phyloP scores from a whole-genome alignment of 768 basidiomycete species.

The Ramaria sp. region DNA sequence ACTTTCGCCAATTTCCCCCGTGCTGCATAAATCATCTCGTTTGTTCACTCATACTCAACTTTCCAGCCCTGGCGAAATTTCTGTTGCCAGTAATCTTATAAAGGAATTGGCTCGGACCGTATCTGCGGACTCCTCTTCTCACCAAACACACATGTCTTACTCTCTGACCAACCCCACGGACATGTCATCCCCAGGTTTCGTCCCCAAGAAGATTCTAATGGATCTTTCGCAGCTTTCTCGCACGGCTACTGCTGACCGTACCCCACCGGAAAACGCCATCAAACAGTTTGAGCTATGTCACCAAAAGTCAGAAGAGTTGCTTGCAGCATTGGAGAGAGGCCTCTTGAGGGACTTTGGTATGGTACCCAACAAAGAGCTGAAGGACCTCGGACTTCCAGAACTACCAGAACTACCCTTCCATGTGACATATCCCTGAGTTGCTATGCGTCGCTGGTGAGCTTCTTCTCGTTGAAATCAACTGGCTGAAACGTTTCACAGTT shows the following conservation, averaged over 20 bases:
- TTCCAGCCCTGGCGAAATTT: neutral
- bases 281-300: neutral
- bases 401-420: neutral
- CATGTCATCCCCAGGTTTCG: neutral
- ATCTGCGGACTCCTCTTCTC: neutral
- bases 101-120: neutral
- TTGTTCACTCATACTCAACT: neutral
- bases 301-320: neutral
- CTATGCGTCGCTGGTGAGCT: too few species aligned
- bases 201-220: neutral
- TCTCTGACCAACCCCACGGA: neutral
- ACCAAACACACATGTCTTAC: neutral
- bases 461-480: too few species aligned
- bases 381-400: neutral
- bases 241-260: neutral
- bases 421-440: too few species aligned
- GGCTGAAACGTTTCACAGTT: too few species aligned
- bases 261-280: neutral
- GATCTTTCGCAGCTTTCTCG: neutral
- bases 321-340: neutral
- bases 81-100: neutral
- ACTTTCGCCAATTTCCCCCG: too few species aligned
- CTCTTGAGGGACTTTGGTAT: neutral
- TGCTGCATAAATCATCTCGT: too few species aligned
- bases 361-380: neutral